Percentiles rank a stretch among this genome's conserved stretches.
Evolutionary conservation across 176 grass and related monocot genomes (phyloP).

Genomic region (Carex kokanica): DNA sequence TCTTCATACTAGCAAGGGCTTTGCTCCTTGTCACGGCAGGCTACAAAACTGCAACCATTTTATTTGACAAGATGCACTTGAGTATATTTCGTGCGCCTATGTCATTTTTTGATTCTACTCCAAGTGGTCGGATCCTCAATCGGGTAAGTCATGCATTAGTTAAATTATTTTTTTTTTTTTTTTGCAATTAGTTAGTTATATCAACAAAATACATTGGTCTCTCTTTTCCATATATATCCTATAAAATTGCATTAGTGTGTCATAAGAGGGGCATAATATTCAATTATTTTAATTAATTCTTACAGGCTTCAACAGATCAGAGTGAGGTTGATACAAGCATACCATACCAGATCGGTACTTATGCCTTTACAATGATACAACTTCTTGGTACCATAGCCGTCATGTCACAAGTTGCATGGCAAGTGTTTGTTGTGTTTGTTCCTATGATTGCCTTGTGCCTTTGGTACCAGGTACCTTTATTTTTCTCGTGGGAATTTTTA

Average conservation of each 20-base stretch:
- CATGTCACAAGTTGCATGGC: conserved; percentile 90
- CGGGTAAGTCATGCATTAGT: conserved; percentile 42
- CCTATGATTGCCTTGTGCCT: conserved; percentile 64
- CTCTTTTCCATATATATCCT: neutral
- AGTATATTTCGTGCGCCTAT: conserved; percentile 85
- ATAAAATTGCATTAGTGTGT: neutral
- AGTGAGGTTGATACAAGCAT: conserved; percentile 59
- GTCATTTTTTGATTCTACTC: conserved; percentile 89
- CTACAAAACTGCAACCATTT: conserved; percentile 65
- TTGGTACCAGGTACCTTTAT: conserved; percentile 63
- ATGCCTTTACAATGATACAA: conserved; percentile 65
- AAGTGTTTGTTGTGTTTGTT: conserved; percentile 70
- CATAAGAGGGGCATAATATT: neutral
- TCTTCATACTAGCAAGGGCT: conserved; percentile 48
- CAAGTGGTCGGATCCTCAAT: conserved; percentile 71
- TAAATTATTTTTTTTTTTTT: neutral
- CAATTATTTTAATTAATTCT: neutral
- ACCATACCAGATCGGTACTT: conserved; percentile 36
- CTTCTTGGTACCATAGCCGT: conserved; percentile 76
- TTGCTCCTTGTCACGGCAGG: conserved; percentile 62
- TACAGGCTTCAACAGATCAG: conserved; percentile 81
- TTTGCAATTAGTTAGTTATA: neutral
- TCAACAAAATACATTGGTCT: neutral
- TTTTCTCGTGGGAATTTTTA: neutral
- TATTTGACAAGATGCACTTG: conserved; percentile 75